Evolutionary conservation across 129 eudicot species (phyloP), one percentile per base, ranked within the genome.

Genomic region (Lactuca saligna): DNA sequence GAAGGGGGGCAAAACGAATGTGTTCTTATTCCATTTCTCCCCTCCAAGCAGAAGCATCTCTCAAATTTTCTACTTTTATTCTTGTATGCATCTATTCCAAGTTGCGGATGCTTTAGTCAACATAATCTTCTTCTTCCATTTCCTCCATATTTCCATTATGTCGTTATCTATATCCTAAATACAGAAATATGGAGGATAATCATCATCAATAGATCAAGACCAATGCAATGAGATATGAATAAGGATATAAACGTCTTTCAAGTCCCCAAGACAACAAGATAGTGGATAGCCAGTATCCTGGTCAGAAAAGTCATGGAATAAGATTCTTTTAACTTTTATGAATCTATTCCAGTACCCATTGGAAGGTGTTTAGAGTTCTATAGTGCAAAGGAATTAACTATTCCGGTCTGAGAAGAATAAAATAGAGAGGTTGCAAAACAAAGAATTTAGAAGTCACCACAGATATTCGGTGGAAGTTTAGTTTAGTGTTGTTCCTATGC

Each of bases 71-170:
- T 34, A 33, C 53, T 72, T 71, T 70, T 78, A 69, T 74, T 46
- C 74, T 68, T 75, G 13, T 65, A 69, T 80, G 88, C 68, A 82
- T 85, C 82, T 42, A 76, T 82, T 71, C 84, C 77, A 41, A 83
- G 76, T 77, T 80, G 65, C 75, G 79, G 82, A 90, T 84, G 94
- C 95, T 82, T 78, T 69, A 75, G 96, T 88, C 98, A 88, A 88
- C 82, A 86, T 82, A 86, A 84, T 86, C 83, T 75, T 56, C 83
- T 75, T 56, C 75, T 65, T 76, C 80, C 58, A 54, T 54, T 57
- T 64, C 61, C 51, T 46, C n/a, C 65, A 31, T 14, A 74, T 39
- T 79, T 63, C 17, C 75, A 46, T 61, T 61, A 60, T 41, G 79
- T 73, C 65, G 33, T 54, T 73, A 38, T 72, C 76, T 38, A 78